Base-by-base conservation (phyloP, 352 stramenopile genomes). In the Saprolegnia diclina region DNA sequence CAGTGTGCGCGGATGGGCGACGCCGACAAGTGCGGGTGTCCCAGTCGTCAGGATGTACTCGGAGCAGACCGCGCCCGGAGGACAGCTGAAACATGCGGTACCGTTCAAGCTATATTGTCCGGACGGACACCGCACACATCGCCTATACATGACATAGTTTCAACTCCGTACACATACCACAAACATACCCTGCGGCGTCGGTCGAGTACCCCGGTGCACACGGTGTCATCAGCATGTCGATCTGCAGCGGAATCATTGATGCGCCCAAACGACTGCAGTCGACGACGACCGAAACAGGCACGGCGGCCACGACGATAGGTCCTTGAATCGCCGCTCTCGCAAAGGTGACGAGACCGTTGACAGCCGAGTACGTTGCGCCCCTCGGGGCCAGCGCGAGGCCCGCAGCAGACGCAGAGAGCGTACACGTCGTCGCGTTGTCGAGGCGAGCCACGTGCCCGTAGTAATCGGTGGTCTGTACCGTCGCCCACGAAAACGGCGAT, bases 101-200 rank as follows among this genome's bases (percentile, higher is more conserved):
- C 57, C 57, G 45, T 65, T 35, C 57, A 65, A 55, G 40, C 57
- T 65, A 65, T 65, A 65, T 29, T 65, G 57, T 16, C 45, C 45
- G 1, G 40, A 24, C 21, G 22, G 14, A 52, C 57, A 65, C n/a
- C 40, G 57, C 7, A 38, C 22, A 65, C 57, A 65, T 38, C 57
- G 45, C 26, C 57, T 65, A 55, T 11, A 65, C 18, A 35, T 35
- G 29, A 2, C 2, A 35, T 35, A 5, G 29, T 5, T n/a, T 16
- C 2, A 55, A 18, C n/a, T 22, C 13, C 22, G 1, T 9, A 22
- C 4, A 32, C 10, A 53, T 35, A 5, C 5, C 11, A 65, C 13
- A 52, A 5, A 26, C 32, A 64, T 65, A 65, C 57, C 40, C 40
- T 24, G 42, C 45, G 29, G 29, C 37, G 13, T 24, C 57, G 13